Evolutionary conservation across 768 basidiomycete genomes (phyloP).

Genomic region (Naganishia kalamii): DNA sequence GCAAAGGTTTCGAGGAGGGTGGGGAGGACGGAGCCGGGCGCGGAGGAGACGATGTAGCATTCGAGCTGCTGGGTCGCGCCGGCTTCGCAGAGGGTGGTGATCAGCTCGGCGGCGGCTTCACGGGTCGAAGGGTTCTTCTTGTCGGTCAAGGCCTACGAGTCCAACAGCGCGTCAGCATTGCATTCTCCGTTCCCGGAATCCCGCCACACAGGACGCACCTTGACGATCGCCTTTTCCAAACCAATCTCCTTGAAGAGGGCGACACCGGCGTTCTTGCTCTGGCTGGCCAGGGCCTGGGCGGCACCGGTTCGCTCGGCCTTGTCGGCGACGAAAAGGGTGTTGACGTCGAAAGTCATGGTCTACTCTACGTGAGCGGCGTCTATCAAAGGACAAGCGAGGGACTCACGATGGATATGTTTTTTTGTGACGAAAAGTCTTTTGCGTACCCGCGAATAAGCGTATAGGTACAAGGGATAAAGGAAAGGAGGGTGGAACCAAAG

Average conservation of each 20-base stretch:
- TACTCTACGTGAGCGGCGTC: slow-evolving; percentile 57
- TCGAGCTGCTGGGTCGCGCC: slow-evolving; percentile 77
- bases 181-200: neutral
- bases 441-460: too few relatives aligned
- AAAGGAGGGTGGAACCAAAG: too few relatives aligned
- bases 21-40: slow-evolving; percentile 62
- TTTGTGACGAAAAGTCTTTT: too few relatives aligned
- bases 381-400: too few relatives aligned
- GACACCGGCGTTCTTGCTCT: slow-evolving; percentile 78
- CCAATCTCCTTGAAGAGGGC: slow-evolving; percentile 63
- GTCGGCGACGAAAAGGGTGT: slow-evolving; percentile 75
- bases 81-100: slow-evolving; percentile 59
- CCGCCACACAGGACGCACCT: slow-evolving; percentile 43
- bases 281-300: slow-evolving; percentile 61
- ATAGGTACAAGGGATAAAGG: too few relatives aligned
- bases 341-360: slow-evolving; percentile 55
- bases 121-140: slow-evolving; percentile 91
- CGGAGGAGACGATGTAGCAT: slow-evolving; percentile 74
- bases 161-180: neutral
- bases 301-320: slow-evolving; percentile 72
- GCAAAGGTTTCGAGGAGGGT: slow-evolving; percentile 85
- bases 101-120: slow-evolving; percentile 73
- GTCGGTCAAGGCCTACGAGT: slow-evolving; percentile 65
- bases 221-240: slow-evolving; percentile 67
- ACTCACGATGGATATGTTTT: too few relatives aligned